Evolutionary conservation across 2,329 filamentous ascomycete species (phyloP).

Genomic region (Amesomyces nigricolor): DNA sequence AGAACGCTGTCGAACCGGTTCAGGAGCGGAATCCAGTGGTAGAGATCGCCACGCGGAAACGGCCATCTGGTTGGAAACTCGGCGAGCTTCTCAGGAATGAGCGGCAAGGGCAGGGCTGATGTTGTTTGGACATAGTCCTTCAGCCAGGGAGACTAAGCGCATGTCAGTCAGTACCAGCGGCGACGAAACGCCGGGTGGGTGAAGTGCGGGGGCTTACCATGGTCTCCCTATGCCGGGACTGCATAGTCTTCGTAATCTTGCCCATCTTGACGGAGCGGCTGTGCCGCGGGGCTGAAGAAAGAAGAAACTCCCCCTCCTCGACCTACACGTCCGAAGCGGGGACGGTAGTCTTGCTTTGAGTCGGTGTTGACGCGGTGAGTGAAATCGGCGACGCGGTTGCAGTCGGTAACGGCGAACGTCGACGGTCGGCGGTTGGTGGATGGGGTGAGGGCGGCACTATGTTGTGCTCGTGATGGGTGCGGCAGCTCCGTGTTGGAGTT

Average conservation of each 20-base stretch:
- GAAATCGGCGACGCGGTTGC: neutral
- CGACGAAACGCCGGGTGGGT: neutral
- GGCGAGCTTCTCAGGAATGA: conserved; percentile 69
- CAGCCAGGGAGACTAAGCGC: conserved; percentile 73
- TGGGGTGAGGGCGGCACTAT: neutral
- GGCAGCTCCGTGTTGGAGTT: neutral
- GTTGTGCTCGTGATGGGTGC: conserved; percentile 1
- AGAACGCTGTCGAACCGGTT: conserved; percentile 91
- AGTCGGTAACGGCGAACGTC: neutral
- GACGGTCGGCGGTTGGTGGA: neutral
- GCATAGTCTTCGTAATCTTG: conserved; percentile 63
- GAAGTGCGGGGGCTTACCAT: conserved; percentile 45
- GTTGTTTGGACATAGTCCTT: conserved; percentile 71
- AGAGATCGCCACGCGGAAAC: conserved; percentile 89
- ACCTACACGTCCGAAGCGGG: conserved; percentile 36
- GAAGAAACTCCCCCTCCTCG: conserved; percentile 53
- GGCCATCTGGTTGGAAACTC: conserved; percentile 88
- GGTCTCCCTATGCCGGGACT: conserved; percentile 61
- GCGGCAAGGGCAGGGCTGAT: conserved; percentile 62
- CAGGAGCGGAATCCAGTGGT: conserved; percentile 94
- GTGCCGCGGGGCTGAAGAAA: conserved; percentile 44
- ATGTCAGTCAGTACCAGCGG: conserved; percentile 30
- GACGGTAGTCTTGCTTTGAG: conserved; percentile 36
- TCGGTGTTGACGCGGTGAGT: conserved; percentile 13
- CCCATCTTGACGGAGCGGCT: conserved; percentile 60